Evolutionary conservation across 2,329 filamentous ascomycete genomes (phyloP), one percentile per base, ranked within the genome.

Genomic region (Eutypella sp.): DNA sequence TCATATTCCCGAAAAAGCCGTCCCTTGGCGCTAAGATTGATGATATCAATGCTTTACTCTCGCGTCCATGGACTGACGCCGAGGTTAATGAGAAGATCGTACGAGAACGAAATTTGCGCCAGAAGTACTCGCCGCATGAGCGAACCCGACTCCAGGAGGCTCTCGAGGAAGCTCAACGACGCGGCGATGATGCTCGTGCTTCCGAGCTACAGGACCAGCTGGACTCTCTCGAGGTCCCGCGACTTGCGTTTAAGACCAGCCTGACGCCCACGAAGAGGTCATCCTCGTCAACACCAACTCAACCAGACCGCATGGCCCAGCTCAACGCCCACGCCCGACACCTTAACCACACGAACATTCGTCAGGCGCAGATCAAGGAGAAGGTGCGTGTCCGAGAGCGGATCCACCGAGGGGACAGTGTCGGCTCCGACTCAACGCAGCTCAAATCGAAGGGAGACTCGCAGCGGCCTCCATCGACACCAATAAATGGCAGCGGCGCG

Each of bases 281-380:
- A 22, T 59, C 69, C 48, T 62, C 66, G n/a, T 62, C 72, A 38
- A 67, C 75, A 8, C 72, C 77, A 27, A 74, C 73, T 10, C 86
- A 95, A 64, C 89, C 92, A 64, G 89, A 95, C 53, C 84, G 87
- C 23, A 77, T 97, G 20, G 87, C 88, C 0, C 79, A 86, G 59
- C 75, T 96, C 54, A 99, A 99, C 67, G 76, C 81, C 23, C 82
- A 87, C 60, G 96, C 96, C 67, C 84, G 92, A 50, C 82, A 84
- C 47, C 78, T 84, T 55, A 96, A 96, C 60, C 79, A 81, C n/a
- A 88, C 96, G 62, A 84, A 87, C 40, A 87, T 97, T n/a, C 88
- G 92, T 48, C 87, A 88, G 65, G 92, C 91, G 1, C 87, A 96
- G 62, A 75, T 96, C 46, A 85, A 85, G 55, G 93, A 99, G 69